Base-by-base conservation (phyloP, 1,139 yeast species). In the Yamadazyma buinensis region DNA sequence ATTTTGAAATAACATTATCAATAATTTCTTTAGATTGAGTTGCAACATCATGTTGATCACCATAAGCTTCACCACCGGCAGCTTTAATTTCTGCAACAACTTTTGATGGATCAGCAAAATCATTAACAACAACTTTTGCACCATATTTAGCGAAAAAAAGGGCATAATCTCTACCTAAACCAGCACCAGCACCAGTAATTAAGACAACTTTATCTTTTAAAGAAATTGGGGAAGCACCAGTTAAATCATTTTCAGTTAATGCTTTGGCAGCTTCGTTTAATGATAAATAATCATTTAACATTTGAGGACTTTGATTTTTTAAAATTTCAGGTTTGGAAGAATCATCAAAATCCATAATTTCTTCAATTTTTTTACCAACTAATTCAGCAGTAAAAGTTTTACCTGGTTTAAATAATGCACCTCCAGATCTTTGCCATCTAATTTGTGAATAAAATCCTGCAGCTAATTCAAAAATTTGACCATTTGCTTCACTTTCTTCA, bases 141-240 rank as follows among this genome's bases (percentile, higher is more conserved):
- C 97, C 97, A 47, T 86, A 84, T 58, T 75, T 84, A 39, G 95
- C 97, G 54, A 84, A 80, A 60, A 78, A 73, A 39, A 78, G 62
- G 15, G 97, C 95, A 61, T 92, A 95, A 42, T 90, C 86, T 56
- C 83, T 80, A 47, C 98, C 98, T 50, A 92, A 75, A 40, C 98
- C 98, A 39, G 87, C 84, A 50, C 97, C 97, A 34, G 96, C 94
- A 50, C 98, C 98, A 26, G 97, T 92, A 38, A 92, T 80, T 44
- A 92, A 75, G 33, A 87, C 97, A 40, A 90, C 97, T 64, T 84
- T 85, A 50, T 71, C 88, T 57, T 80, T 81, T 59, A 90, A 67
- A 28, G 86, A 75, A 26, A 75, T 58, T 28, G 57, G 49, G 28
- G 80, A 74, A 36, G 67, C 67, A 33, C 71, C 64, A n/a, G 68